Percentiles rank a stretch among this genome's conserved stretches.
phyloP scores from a whole-genome alignment of 192 early-diverging fungal genomes.

The Backusella morwellensis region DNA sequence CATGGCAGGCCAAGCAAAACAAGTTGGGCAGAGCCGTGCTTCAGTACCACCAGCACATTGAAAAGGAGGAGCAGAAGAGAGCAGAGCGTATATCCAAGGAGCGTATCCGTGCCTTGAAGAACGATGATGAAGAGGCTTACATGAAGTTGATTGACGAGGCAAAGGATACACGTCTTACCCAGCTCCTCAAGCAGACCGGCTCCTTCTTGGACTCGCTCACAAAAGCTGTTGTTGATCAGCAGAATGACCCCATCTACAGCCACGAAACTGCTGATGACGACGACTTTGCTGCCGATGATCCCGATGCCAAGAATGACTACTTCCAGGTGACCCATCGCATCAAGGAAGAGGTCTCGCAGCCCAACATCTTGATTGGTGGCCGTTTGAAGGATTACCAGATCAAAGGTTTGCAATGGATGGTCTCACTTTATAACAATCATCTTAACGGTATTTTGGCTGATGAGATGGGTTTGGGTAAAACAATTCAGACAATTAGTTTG shows the following conservation, averaged over 20 bases:
- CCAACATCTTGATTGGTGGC: slow-evolving; percentile 84
- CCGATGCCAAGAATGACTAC: slow-evolving; percentile 66
- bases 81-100: slow-evolving; percentile 83
- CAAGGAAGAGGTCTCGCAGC: slow-evolving; percentile 79
- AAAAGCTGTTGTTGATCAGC: slow-evolving; percentile 83
- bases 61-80: slow-evolving; percentile 94
- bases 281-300: slow-evolving; percentile 26
- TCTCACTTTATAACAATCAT: slow-evolving; percentile 97
- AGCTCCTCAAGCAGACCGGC: slow-evolving; percentile 89
- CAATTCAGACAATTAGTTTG: slow-evolving; percentile 95
- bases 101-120: slow-evolving; percentile 94
- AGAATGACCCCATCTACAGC: slow-evolving; percentile 51
- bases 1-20: slow-evolving; percentile 62
- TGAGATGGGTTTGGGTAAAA: slow-evolving; percentile 90
- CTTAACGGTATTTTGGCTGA: slow-evolving; percentile 98
- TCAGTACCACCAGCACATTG: slow-evolving; percentile 75
- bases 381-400: slow-evolving; percentile 95
- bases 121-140: slow-evolving; percentile 97
- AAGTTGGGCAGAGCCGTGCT: slow-evolving; percentile 78
- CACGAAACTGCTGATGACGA: slow-evolving; percentile 32
- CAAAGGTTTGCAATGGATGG: slow-evolving; percentile 99
- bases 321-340: slow-evolving; percentile 87
- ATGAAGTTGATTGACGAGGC: slow-evolving; percentile 91
- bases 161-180: slow-evolving; percentile 95
- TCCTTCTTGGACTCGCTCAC: slow-evolving; percentile 81